Evolutionary conservation across 306 rosid genomes (phyloP), one percentile per base, ranked within the genome.

Genomic region (Vigna unguiculata): DNA sequence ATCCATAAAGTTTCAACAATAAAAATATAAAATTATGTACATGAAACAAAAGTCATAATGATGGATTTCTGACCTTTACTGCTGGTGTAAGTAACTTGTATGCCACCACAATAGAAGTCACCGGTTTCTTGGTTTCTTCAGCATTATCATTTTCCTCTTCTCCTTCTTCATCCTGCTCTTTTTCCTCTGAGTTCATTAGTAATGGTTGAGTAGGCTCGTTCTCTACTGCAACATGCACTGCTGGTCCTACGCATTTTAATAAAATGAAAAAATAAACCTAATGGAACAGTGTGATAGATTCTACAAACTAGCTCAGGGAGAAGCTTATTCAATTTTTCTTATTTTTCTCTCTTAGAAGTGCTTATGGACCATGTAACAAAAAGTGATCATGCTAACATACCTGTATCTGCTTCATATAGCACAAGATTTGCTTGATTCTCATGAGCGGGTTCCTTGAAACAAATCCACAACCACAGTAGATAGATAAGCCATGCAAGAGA

Each of bases 81-180:
- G 96, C 90, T 78, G 98, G 96, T 64, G 98, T 87, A 41, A 93
- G 98, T 78, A 93, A 86, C 87, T 78, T 87, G 78, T 86, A 93
- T 43, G 96, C 98, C 28, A 78, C 49, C 71, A 82, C 69, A 78
- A 91, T 84, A 57, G 97, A 89, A 72, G 91, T 81, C 38, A 88
- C 91, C 40, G 98, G 93, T 58, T 84, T 91, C 55, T 78, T 87
- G 62, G 79, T 69, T 82, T 85, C 86, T 14, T 86, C 88, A 5
- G 82, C 80, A 54, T 85, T 90, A 2, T 89, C 96, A 52, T 84
- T 83, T 71, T 87, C 97, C 75, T 81, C 82, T 30, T 86, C 88
- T 24, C 58, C 83, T 0, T 71, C 75, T 79, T 84, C 89, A 19
- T 72, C 87, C 38, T 54, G 80, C 67, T 80, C 83, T 74, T 82